Evolutionary conservation across 2,329 filamentous ascomycete genomes (phyloP).

Genomic region (Phyllosticta citribraziliensis): DNA sequence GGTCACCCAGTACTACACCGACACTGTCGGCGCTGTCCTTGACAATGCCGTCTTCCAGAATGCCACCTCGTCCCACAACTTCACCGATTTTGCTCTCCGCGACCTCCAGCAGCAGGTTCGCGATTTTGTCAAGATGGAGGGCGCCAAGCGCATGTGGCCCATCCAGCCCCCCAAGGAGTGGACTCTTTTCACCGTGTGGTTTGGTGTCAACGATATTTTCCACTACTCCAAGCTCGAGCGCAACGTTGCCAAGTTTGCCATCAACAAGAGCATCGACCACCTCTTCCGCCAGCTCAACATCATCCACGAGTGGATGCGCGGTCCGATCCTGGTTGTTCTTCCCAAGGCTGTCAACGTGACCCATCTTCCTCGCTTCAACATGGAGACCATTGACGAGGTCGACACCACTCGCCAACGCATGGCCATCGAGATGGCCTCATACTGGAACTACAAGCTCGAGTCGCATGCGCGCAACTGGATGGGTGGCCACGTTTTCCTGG

Average conservation of each 20-base stretch:
- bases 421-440: slow-evolving; percentile 23
- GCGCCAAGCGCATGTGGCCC: slow-evolving; percentile 10
- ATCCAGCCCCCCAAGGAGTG: slow-evolving; percentile 16
- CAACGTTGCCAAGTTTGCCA: slow-evolving; percentile 20
- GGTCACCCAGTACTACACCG: slow-evolving; percentile 10
- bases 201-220: slow-evolving; percentile 28
- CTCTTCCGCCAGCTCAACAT: slow-evolving; percentile 26
- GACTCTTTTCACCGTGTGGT: slow-evolving; percentile 28
- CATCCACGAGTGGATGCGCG: slow-evolving; percentile 21
- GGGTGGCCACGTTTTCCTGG: slow-evolving; percentile 24
- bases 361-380: slow-evolving; percentile 24
- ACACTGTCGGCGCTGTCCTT: slow-evolving; percentile 8
- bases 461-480: slow-evolving; percentile 21
- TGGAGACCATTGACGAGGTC: slow-evolving; percentile 12
- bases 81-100: slow-evolving; percentile 12
- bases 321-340: slow-evolving; percentile 19
- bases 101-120: slow-evolving; percentile 11
- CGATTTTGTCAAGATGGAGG: slow-evolving; percentile 11
- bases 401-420: slow-evolving; percentile 25
- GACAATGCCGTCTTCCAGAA: slow-evolving; percentile 11
- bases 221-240: slow-evolving; percentile 23
- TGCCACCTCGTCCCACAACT: slow-evolving; percentile 10
- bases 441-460: slow-evolving; percentile 27
- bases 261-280: slow-evolving; percentile 24
- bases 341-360: slow-evolving; percentile 26